Conservation (phyloP, 305 asterid species). For the Solanum hybrid region DNA sequence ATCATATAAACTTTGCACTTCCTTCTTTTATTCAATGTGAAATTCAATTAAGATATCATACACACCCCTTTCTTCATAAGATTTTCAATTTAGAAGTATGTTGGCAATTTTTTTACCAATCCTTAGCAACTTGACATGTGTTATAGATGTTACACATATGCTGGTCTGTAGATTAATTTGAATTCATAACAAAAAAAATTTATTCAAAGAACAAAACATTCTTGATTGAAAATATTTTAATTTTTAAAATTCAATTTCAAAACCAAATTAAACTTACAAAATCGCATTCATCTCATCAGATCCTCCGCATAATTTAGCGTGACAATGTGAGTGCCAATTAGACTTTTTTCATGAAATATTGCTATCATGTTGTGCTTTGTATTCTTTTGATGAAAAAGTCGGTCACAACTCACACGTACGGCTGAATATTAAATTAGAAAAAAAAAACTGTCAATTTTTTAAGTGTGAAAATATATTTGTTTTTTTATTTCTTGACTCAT, state of each 20-base stretch:
- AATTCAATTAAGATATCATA: neutral
- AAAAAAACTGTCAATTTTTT: neutral
- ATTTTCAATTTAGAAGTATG: neutral
- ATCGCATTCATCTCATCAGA: neutral
- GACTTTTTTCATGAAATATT: neutral
- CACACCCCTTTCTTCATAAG: neutral
- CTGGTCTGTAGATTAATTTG: neutral
- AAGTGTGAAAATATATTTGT: neutral
- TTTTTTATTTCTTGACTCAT: neutral
- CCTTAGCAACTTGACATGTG: neutral
- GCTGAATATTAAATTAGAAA: neutral
- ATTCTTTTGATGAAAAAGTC: slow-evolving; percentile 1
- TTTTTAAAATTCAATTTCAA: neutral
- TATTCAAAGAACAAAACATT: neutral
- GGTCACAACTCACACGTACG: neutral
- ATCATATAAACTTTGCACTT: neutral
- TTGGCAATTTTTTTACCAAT: neutral
- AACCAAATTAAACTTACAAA: neutral
- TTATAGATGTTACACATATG: neutral
- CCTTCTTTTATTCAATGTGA: neutral
- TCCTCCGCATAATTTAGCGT: no score
- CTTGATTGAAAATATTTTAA: neutral
- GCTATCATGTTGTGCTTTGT: neutral
- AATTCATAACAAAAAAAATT: neutral
- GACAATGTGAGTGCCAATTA: neutral